Evolutionary conservation across 2,329 filamentous ascomycete species (phyloP).

Genomic region (Diplocarpon rosae): DNA sequence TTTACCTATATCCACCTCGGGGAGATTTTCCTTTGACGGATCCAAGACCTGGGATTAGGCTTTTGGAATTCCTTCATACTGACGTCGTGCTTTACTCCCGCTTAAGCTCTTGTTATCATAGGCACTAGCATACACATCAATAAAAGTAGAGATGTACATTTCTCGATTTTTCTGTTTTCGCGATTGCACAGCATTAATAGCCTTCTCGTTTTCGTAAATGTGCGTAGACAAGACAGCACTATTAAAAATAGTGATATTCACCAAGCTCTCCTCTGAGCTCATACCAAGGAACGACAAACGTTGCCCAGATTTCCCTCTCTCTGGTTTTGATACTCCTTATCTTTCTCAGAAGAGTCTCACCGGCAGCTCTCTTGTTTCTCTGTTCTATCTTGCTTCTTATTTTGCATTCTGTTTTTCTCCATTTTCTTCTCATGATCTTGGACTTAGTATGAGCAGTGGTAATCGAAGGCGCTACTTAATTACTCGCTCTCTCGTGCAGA

Average conservation of each 20-base stretch:
- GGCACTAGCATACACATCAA: too few relatives aligned
- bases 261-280: constrained; percentile 1
- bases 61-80: background rate
- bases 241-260: background rate
- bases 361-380: too few relatives aligned
- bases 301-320: background rate
- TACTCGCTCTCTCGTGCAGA: too few relatives aligned
- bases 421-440: too few relatives aligned
- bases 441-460: too few relatives aligned
- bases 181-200: too few relatives aligned
- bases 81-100: background rate
- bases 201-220: background rate
- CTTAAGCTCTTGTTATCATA: too few relatives aligned
- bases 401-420: too few relatives aligned
- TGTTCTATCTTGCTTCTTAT: too few relatives aligned
- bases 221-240: background rate
- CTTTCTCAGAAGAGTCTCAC: background rate
- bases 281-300: background rate
- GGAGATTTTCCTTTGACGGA: background rate
- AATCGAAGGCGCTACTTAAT: too few relatives aligned
- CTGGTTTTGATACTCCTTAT: background rate
- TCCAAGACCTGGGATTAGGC: background rate
- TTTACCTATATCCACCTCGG: background rate
- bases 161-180: background rate
- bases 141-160: background rate